Evolutionary conservation across 2,329 filamentous ascomycete species (phyloP).

Genomic region (Cytospora chrysosperma): DNA sequence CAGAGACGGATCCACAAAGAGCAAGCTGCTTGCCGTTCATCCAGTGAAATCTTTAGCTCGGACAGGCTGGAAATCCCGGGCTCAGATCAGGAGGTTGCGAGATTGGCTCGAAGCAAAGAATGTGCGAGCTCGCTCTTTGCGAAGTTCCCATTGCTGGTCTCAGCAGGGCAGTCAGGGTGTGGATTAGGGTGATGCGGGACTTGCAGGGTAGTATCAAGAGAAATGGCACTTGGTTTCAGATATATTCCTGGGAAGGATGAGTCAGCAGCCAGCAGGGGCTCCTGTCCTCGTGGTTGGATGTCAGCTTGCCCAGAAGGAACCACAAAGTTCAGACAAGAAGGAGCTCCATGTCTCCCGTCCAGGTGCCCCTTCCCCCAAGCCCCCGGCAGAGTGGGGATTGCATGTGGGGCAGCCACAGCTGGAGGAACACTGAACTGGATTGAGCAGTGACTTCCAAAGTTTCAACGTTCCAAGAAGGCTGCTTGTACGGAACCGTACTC

Average conservation of each 20-base stretch:
- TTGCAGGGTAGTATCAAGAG: constrained; percentile 20
- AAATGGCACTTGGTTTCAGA: constrained; percentile 25
- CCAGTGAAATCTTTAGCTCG: neutral
- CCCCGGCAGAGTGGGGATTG: neutral
- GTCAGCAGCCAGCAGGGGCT: constrained; percentile 14
- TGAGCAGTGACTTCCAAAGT: no score
- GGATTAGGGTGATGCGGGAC: constrained; percentile 6
- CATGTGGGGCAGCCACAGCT: neutral
- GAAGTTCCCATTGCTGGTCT: neutral
- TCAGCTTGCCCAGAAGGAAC: neutral
- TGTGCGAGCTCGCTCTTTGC: neutral
- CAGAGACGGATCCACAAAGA: neutral
- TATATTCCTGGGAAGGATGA: constrained; percentile 18
- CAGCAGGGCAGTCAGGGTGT: neutral
- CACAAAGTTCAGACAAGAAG: neutral
- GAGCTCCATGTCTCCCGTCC: neutral
- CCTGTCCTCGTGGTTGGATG: constrained; percentile 10
- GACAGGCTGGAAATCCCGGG: neutral
- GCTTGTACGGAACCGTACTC: neutral
- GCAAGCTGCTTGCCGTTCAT: neutral
- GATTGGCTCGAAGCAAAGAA: neutral
- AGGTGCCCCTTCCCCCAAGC: no score
- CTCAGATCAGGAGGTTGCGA: neutral
- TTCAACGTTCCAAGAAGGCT: no score
- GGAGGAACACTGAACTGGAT: no score